Base-by-base conservation (phyloP, 225 moss, liverwort and hornwort genomes). In the Takakia lepidozioides region DNA sequence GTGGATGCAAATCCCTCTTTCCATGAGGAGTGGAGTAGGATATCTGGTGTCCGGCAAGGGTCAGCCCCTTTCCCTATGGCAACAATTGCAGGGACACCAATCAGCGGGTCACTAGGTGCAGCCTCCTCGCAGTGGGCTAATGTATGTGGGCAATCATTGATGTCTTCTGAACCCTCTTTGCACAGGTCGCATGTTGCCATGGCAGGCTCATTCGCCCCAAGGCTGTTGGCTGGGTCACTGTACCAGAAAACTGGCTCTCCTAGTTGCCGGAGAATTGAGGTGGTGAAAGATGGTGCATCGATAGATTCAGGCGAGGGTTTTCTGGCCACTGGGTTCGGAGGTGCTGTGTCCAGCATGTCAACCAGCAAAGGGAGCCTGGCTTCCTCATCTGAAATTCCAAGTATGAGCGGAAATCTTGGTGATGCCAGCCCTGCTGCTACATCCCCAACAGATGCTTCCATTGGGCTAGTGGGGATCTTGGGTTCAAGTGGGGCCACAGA, bases 101-200 rank as follows among this genome's bases (percentile, higher is more conserved):
- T 87, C 6, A 85, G 78, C 59, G 75, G 83, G 51, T 88, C 98
- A 46, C 46, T 85, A 15, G 98, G 91, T 53, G 82, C 87, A 54
- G 82, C 91, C 27, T 98, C 91, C 66, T 91, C 91, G 20, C 91
- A 98, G 46, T 98, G 91, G 98, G 91, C 98, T 27, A 88, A 83
- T 59, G 63, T 98, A 61, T 85, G 68, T 57, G 75, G 60, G 48
- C 84, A 90, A 35, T 76, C 86, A 58, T 76, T 82, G 27, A 75
- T 65, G 67, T 63, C 72, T 44, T 87, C 80, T 24, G 91, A 98
- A 59, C 91, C 87, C 15, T 64, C 70, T 39, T 83, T 91, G 73
- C 91, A 91, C 71, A 80, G 87, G 55, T 80, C 80, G 24, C 80
- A 80, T 67, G 69, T 70, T 48, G 73, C 69, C 15, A 73, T 79